Conservation (phyloP, 2,329 filamentous ascomycete genomes). For the Xylaria hypoxylon region DNA sequence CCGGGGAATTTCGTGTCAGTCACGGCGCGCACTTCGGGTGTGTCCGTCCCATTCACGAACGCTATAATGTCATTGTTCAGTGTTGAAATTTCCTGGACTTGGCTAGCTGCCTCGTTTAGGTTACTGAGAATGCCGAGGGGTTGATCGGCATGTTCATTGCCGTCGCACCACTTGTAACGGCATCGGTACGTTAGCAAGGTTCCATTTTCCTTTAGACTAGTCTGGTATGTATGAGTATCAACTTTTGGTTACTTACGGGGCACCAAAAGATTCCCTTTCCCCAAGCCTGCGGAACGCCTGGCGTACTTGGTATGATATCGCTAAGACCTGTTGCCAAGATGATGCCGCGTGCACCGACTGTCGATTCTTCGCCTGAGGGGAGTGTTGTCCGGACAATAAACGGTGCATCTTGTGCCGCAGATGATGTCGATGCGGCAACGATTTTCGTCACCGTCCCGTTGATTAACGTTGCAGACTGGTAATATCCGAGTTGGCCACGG, state of each 20-base stretch:
- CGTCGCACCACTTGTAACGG: conserved; percentile 66
- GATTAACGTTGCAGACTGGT: conserved; percentile 61
- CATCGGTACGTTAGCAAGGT: conserved; percentile 7
- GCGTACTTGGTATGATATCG: conserved; percentile 66
- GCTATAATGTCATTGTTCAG: conserved; percentile 67
- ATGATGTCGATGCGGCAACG: conserved; percentile 43
- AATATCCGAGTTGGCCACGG: conserved; percentile 63
- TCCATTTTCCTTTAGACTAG: too few species aligned
- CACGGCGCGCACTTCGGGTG: conserved; percentile 54
- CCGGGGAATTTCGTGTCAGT: conserved; percentile 56
- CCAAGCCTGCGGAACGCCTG: conserved; percentile 66
- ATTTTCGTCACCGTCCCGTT: conserved; percentile 66
- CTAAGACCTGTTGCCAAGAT: conserved; percentile 68
- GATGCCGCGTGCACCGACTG: conserved; percentile 63
- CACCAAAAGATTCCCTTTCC: conserved; percentile 72
- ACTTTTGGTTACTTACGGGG: conserved; percentile 50
- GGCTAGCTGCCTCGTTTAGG: conserved; percentile 57
- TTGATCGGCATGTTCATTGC: conserved; percentile 70
- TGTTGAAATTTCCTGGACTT: conserved; percentile 64
- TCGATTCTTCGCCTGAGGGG: conserved; percentile 44
- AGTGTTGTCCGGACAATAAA: conserved; percentile 58
- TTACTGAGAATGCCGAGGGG: conserved; percentile 64
- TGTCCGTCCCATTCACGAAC: conserved; percentile 71
- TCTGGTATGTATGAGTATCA: too few species aligned
- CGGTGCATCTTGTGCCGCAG: conserved; percentile 30